phyloP scores from a whole-genome alignment of 2,329 filamentous ascomycete genomes.

The Laburnicola sp. region DNA sequence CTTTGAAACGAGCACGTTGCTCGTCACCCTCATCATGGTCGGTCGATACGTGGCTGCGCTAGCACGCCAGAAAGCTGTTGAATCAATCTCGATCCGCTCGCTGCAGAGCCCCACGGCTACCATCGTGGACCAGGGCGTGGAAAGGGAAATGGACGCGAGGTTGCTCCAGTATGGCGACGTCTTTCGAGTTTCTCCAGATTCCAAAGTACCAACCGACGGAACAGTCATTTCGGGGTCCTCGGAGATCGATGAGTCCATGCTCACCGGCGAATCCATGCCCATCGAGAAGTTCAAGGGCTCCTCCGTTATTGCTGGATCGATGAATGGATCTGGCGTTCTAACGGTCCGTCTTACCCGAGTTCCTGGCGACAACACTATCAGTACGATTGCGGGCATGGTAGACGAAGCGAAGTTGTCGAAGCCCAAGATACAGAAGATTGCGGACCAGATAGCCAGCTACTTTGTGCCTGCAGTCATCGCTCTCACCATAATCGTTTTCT shows the following conservation, averaged over 20 bases:
- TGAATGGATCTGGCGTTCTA: slow-evolving; percentile 59
- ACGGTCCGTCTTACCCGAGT: slow-evolving; percentile 61
- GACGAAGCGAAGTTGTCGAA: slow-evolving; percentile 71
- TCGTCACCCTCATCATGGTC: slow-evolving; percentile 59
- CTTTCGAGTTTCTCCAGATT: slow-evolving; percentile 65
- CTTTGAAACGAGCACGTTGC: slow-evolving; percentile 60
- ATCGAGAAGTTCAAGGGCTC: slow-evolving; percentile 60
- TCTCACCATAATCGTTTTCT: slow-evolving; percentile 62
- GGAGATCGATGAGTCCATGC: slow-evolving; percentile 74
- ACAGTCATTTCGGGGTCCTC: slow-evolving; percentile 63
- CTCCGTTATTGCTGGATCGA: slow-evolving; percentile 64
- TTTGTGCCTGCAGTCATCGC: slow-evolving; percentile 69
- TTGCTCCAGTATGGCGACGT: slow-evolving; percentile 72
- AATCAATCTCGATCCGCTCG: slow-evolving; percentile 56
- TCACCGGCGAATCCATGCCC: slow-evolving; percentile 70
- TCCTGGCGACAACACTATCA: slow-evolving; percentile 72
- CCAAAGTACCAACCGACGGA: slow-evolving; percentile 68
- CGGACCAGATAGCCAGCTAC: slow-evolving; percentile 67
- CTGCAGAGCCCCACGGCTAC: slow-evolving; percentile 61
- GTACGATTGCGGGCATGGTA: slow-evolving; percentile 68
- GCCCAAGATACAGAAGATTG: slow-evolving; percentile 68
- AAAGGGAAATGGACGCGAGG: slow-evolving; percentile 63
- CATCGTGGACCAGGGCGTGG: slow-evolving; percentile 49
- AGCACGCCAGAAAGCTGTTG: slow-evolving; percentile 54
- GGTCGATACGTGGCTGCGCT: slow-evolving; percentile 53